A percentile compares a stretch with the other conserved stretches of the same genome.
Evolutionary conservation across 768 basidiomycete genomes (phyloP).

Genomic region (Termitomyces heimii): DNA sequence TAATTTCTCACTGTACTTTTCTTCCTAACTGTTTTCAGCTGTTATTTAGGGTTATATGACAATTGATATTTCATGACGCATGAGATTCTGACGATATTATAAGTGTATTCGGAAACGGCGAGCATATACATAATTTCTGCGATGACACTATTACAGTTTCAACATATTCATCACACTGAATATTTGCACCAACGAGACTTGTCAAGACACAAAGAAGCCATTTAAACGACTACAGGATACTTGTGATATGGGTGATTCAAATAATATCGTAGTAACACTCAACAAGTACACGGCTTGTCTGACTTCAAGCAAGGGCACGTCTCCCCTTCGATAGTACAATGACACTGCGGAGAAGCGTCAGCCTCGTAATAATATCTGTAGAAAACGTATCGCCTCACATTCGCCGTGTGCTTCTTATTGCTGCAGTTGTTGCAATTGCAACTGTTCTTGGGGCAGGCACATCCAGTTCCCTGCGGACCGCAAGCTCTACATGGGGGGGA

Average conservation of each 20-base stretch:
- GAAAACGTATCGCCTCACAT: constrained; percentile 16
- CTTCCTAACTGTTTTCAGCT: not conserved
- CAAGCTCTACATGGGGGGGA: constrained; percentile 21
- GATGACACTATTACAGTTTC: no score
- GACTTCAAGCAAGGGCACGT: constrained; percentile 25
- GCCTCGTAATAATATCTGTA: accelerated
- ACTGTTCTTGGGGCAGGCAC: constrained; percentile 27
- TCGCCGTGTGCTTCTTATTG: constrained; percentile 32
- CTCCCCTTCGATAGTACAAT: constrained; percentile 20
- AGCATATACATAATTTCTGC: no score
- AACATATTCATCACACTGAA: no score
- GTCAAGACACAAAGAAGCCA: no score
- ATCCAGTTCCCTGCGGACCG: constrained; percentile 30
- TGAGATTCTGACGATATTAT: no score
- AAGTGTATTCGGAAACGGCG: no score
- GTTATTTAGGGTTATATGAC: no score
- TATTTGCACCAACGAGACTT: no score
- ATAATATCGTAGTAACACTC: constrained; percentile 3
- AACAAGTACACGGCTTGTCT: constrained; percentile 29
- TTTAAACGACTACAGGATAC: not conserved
- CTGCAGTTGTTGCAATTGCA: constrained; percentile 30
- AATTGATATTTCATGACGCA: no score
- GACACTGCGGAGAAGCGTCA: constrained; percentile 19
- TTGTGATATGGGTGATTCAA: not conserved
- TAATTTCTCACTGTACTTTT: not conserved